Evolutionary conservation across 257 asterid genomes (phyloP), one percentile per base, ranked within the genome.

Genomic region (Scutellaria barbata): DNA sequence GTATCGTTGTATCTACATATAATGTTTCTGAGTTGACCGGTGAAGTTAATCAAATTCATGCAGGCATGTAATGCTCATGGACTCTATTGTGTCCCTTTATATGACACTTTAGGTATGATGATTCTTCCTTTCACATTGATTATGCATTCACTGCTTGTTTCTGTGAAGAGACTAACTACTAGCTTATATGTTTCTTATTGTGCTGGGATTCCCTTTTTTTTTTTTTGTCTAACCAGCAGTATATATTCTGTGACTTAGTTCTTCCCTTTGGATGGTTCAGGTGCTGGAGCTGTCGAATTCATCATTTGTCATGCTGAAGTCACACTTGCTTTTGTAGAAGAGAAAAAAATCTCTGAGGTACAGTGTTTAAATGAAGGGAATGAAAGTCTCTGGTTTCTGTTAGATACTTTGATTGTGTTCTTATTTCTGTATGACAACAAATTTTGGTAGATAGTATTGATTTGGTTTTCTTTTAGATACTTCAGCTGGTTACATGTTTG

Each of bases 11-110:
- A 10, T 63, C 67, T 60, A 35, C 35, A 17, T 40, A 25, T 66
- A n/a, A 39, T 10, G 65, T 63, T 45, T 73, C 61, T 40, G 51
- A 41, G 73, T 67, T 46, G 67, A 20, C 43, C 65, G 59, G 59
- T 84, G 71, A 81, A 67, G 5, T 30, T 39, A 37, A 18, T 72
- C 17, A 64, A 69, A 69, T 33, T 73, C 45, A 55, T 86, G 89
- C 90, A 94, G 98, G 98, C 98, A 11, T 94, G 98, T 71, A 94
- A 94, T 85, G 97, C 96, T 78, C 98, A 89, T 74, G 98, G 96
- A 40, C 89, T 94, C 42, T 81, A 82, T 69, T 91, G 97, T 74
- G 95, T 94, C 74, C 98, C 98, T 56, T 71, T 94, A 51, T 94
- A 94, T 60, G 98, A 94, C 87, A 89, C 98, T 25, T 85, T 94